Percentiles rank a stretch among this genome's conserved stretches.
Conservation (phyloP, 164 flowering plant species). For the Nymphaea thermarum region DNA sequence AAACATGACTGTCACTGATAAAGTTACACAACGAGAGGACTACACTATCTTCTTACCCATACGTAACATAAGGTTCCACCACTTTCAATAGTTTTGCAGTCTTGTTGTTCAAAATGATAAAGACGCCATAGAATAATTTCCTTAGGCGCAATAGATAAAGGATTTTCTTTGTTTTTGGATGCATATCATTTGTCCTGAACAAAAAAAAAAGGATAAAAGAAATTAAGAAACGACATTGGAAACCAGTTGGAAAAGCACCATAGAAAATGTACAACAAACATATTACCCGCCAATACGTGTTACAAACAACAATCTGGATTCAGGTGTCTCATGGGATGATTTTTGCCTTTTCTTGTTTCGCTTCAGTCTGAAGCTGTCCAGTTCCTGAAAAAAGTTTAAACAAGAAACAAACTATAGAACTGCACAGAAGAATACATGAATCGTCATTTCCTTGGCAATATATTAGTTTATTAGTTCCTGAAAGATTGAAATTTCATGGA, state of each 20-base stretch:
- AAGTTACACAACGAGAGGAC: background rate
- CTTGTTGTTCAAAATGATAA: conserved; percentile 48
- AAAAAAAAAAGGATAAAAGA: conserved; percentile 1
- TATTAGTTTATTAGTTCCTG: background rate
- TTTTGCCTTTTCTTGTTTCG: conserved; percentile 32
- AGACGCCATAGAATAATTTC: conserved; percentile 45
- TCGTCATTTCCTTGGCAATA: background rate
- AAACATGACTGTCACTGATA: background rate
- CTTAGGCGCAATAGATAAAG: conserved; percentile 35
- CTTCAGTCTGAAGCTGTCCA: conserved; percentile 66
- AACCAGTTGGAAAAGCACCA: background rate
- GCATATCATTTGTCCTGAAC: conserved; percentile 58
- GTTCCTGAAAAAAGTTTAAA: conserved; percentile 31
- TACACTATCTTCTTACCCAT: conserved; percentile 41
- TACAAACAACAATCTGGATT: conserved; percentile 51
- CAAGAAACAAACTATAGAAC: background rate
- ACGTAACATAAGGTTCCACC: conserved; percentile 78
- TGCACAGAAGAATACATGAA: background rate
- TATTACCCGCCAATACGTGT: conserved; percentile 70
- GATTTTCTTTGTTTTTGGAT: conserved; percentile 46
- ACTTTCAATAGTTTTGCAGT: conserved; percentile 39
- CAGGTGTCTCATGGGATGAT: conserved; percentile 9
- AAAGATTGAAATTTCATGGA: background rate
- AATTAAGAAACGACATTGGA: background rate
- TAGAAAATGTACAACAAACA: background rate